phyloP scores from a whole-genome alignment of 2,329 filamentous ascomycete genomes.

The Lecanicillium sp. region DNA sequence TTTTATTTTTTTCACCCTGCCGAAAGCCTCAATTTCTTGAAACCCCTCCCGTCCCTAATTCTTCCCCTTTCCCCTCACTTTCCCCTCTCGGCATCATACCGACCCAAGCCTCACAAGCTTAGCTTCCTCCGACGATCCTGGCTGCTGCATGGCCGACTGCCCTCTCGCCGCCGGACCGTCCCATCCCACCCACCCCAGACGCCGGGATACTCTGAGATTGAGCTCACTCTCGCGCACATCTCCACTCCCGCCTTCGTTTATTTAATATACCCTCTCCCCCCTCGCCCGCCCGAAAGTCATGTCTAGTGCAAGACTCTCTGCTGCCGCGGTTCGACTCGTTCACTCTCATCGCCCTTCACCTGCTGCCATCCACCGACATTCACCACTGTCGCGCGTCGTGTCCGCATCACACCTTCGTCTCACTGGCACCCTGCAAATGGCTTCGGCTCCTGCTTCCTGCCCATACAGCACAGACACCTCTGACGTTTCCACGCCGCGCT shows the following conservation, averaged over 20 bases:
- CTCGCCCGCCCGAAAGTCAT: conserved; percentile 1
- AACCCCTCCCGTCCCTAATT: not conserved
- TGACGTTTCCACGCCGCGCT: conserved; percentile 48
- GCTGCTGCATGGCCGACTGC: not conserved
- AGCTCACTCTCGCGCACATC: conserved; percentile 1
- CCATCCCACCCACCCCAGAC: not conserved
- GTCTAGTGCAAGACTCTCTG: conserved; percentile 9
- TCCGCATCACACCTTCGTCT: conserved; percentile 2
- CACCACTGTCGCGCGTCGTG: conserved; percentile 5
- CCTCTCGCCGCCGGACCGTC: conserved; percentile 7
- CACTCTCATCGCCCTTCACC: conserved; percentile 13
- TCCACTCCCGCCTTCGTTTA: conserved; percentile 3
- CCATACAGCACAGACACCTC: conserved; percentile 34
- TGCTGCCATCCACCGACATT: conserved; percentile 5
- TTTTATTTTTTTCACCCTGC: not conserved
- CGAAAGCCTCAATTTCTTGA: not conserved
- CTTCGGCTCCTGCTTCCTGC: conserved; percentile 20
- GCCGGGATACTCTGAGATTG: not conserved
- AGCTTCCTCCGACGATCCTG: conserved; percentile 1
- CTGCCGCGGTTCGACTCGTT: conserved; percentile 4
- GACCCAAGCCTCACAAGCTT: not conserved
- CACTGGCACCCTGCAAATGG: conserved; percentile 5
- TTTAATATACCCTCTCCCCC: conserved; percentile 7
- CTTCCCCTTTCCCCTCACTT: not conserved
- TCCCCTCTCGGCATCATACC: not conserved